phyloP scores from a whole-genome alignment of 768 basidiomycete species.

The Leccinum truebloodii region DNA sequence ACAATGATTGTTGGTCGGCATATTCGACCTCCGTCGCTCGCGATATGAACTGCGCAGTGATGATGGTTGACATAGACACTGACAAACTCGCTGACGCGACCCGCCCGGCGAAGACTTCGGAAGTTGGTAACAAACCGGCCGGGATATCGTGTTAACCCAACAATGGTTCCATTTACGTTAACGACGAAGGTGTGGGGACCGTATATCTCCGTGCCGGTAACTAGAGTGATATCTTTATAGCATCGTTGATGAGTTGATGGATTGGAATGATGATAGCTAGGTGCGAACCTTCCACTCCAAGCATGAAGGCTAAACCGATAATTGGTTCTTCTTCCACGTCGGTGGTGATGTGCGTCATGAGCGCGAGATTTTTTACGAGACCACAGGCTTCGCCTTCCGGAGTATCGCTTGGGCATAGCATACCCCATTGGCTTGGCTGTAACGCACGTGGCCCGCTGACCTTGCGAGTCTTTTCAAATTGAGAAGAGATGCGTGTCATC shows the following conservation, averaged over 20 bases:
- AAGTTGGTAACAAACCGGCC: constrained; percentile 86
- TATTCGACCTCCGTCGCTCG: constrained; percentile 95
- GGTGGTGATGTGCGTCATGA: constrained; percentile 99
- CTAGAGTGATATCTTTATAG: constrained; percentile 76
- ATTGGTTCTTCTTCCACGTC: constrained; percentile 97
- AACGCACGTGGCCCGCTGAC: constrained; percentile 96
- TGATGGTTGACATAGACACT: constrained; percentile 96
- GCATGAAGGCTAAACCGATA: constrained; percentile 83
- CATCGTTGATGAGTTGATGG: constrained; percentile 15
- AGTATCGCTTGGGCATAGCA: constrained; percentile 97
- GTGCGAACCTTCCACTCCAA: constrained; percentile 90
- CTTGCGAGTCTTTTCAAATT: constrained; percentile 99
- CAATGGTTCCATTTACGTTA: constrained; percentile 94
- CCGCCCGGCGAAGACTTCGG: constrained; percentile 88
- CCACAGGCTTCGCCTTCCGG: constrained; percentile 99
- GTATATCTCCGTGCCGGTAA: constrained; percentile 95
- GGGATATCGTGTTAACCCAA: constrained; percentile 88
- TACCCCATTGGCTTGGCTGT: constrained; percentile 99
- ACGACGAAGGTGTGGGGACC: constrained; percentile 91
- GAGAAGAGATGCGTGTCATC: constrained; percentile 99
- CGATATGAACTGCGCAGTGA: constrained; percentile 92
- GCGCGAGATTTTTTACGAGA: constrained; percentile 94
- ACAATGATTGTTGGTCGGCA: constrained; percentile 98
- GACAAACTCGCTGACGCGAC: constrained; percentile 94
- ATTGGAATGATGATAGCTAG: constrained; percentile 8